Evolutionary conservation across 1,139 yeast species (phyloP), one percentile per base, ranked within the genome.

Genomic region (Hyphopichia fennica): DNA sequence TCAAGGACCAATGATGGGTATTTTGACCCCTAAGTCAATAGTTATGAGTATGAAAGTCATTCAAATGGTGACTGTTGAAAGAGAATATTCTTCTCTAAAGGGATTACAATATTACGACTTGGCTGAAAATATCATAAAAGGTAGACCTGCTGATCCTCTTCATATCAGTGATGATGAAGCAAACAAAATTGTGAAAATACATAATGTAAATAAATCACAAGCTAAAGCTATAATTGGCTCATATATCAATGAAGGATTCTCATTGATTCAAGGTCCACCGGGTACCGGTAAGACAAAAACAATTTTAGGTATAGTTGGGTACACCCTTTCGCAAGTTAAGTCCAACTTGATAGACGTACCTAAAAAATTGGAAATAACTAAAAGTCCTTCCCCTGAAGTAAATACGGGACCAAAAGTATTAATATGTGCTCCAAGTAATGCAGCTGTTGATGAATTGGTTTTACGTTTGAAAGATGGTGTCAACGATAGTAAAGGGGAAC

Each of bases 241-340:
- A 0, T 80, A 81, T 37, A 62, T 70, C 22, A 73, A 79, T 8
- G 71, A 70, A 2, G 99, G 99, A 0, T 89, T 95, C 58, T 85
- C 96, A 0, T 72, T 93, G 40, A 90, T 93, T 60, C 99, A 93
- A 66, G 99, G 99, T 45, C 97, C 97, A 1, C 97, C 97, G 0
- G 97, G 97, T 65, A 93, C 99, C 0, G 99, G 99, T 69, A 95
- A 95, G 61, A 95, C 99, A 1, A 95, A 93, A 58, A 95, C 99
- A 0, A 93, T 95, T 67, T 63, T 95, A 35, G 97, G 97, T 20
- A 84, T 93, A 42, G 81, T 93, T 35, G 97, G 98, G 0, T 82
- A 88, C 43, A 79, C 84, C 44, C 63, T 91, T 44, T 62, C 72
- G 4, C 58, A 60, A 34, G 16, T 9, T 4, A 52, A 58, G 44